phyloP scores from a whole-genome alignment of 2,329 filamentous ascomycete genomes.

The Stemphylium lycopersici region DNA sequence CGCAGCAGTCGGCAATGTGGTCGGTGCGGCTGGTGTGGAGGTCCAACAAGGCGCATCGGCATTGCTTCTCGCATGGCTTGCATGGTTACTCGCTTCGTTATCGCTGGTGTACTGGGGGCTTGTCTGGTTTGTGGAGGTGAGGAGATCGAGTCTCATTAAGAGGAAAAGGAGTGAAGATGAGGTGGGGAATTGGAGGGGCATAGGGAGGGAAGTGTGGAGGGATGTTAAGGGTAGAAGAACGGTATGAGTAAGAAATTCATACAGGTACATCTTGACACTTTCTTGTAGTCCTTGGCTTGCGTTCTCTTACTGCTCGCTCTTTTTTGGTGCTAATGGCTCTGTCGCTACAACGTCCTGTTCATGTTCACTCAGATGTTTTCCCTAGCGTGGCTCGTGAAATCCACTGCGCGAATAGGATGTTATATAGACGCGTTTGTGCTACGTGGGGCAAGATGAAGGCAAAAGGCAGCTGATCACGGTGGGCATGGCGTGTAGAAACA shows the following conservation, averaged over 20 bases:
- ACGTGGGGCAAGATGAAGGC: too few species aligned
- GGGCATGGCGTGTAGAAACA: too few species aligned
- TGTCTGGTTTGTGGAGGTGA: constrained; percentile 38
- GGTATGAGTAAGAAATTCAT: not conserved
- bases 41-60: constrained; percentile 14
- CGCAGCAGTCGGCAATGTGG: constrained; percentile 9
- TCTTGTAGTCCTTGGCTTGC: too few species aligned
- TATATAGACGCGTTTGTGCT: too few species aligned
- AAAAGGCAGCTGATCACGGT: too few species aligned
- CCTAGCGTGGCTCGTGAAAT: too few species aligned
- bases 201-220: constrained; percentile 21
- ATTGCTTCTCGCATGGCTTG: constrained; percentile 31
- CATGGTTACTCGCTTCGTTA: constrained; percentile 15
- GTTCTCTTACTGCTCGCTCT: too few species aligned
- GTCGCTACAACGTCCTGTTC: too few species aligned
- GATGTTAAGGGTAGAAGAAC: constrained; percentile 22
- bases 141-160: constrained; percentile 21
- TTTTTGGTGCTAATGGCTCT: too few species aligned
- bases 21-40: constrained; percentile 13
- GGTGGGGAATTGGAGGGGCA: constrained; percentile 31
- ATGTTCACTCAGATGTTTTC: too few species aligned
- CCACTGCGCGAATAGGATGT: too few species aligned
- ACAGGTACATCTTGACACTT: too few species aligned
- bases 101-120: constrained; percentile 25
- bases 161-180: constrained; percentile 25